Percentiles rank a stretch among this genome's conserved stretches.
These are phyloP conservation scores for Solanum chilense DNA, from an alignment of 257 asterid genomes.

Conservation along the genomic window DNA sequence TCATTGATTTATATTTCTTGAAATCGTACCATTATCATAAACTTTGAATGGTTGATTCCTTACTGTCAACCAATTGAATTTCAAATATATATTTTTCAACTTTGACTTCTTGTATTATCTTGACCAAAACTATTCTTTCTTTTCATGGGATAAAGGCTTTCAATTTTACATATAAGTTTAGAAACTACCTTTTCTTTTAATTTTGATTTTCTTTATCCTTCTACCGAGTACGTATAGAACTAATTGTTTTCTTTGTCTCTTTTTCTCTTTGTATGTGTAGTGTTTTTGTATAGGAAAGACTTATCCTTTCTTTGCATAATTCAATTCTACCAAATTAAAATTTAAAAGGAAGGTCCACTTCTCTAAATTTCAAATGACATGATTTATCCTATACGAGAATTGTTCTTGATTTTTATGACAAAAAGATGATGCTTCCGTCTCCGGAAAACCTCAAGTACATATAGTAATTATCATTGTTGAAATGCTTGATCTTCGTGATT, in stretches of 20 bases:
- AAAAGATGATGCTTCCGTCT: no score
- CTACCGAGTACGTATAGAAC: background rate
- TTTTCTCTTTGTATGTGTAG: no score
- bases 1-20: background rate
- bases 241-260: background rate
- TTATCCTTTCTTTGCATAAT: no score
- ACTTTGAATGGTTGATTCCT: background rate
- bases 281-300: background rate
- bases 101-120: background rate
- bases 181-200: no score
- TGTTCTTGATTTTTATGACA: no score
- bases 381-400: no score
- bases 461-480: no score
- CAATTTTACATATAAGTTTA: no score
- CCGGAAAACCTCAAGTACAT: no score
- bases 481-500: no score
- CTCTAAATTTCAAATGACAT: background rate
- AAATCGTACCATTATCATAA: background rate
- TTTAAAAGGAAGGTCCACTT: background rate
- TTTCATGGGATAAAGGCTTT: background rate
- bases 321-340: background rate
- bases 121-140: background rate
- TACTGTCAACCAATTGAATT: no score
- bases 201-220: background rate
- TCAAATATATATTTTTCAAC: no score